Evolutionary conservation across 371 early-diverging fungal species (phyloP).

Genomic region (Syncephalastrum monosporum): DNA sequence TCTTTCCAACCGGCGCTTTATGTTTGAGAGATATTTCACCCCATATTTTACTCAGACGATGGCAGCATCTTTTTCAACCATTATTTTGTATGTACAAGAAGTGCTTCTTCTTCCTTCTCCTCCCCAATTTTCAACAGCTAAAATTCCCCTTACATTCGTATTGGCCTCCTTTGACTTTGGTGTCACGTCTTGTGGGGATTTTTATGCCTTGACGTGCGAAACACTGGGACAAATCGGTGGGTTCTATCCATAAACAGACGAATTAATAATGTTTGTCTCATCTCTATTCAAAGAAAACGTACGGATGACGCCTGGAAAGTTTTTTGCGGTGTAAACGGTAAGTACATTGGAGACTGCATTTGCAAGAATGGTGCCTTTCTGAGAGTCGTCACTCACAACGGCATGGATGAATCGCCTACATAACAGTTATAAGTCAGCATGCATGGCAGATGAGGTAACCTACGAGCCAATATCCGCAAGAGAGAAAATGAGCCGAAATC

Average conservation of each 20-base stretch:
- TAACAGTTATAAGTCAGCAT: no score
- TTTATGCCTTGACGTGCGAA: constrained; percentile 72
- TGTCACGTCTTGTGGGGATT: constrained; percentile 58
- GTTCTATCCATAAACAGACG: constrained; percentile 41
- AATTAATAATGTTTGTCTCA: constrained; percentile 1
- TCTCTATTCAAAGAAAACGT: constrained; percentile 16
- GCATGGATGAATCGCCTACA: no score
- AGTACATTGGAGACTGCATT: constrained; percentile 50
- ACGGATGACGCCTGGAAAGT: constrained; percentile 71
- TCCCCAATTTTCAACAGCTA: neutral
- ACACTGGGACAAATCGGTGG: constrained; percentile 64
- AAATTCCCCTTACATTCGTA: neutral
- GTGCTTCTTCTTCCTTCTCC: neutral
- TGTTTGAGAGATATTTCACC: no score
- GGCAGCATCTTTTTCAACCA: no score
- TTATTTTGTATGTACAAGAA: no score
- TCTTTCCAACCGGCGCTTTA: no score
- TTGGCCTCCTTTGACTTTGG: constrained; percentile 7
- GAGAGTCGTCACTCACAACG: no score
- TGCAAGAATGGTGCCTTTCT: constrained; percentile 27
- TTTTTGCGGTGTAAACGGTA: constrained; percentile 63
- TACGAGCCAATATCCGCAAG: constrained; percentile 53
- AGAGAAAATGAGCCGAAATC: constrained; percentile 62
- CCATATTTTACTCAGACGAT: no score
- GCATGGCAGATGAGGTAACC: constrained; percentile 6